Evolutionary conservation across 1,139 yeast species (phyloP).

Genomic region (Magnusiomyces suaveolens): DNA sequence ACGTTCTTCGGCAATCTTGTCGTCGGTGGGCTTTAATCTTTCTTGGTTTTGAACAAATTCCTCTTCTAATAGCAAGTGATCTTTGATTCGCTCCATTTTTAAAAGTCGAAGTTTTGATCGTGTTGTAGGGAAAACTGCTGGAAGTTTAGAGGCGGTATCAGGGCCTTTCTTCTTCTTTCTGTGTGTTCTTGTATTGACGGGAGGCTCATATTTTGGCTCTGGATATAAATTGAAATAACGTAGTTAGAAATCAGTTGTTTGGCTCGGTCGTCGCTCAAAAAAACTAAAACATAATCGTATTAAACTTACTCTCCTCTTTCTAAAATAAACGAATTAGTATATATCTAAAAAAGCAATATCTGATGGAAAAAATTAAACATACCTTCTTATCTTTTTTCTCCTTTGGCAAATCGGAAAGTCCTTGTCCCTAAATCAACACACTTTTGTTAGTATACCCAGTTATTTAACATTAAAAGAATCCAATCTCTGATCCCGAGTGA

Average conservation of each 20-base stretch:
- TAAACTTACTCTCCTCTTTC: constrained; percentile 30
- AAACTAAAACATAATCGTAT: too few relatives aligned
- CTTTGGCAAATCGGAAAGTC: constrained; percentile 67
- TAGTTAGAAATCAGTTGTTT: background rate
- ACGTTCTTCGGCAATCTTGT: constrained; percentile 91
- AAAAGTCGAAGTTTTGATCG: constrained; percentile 85
- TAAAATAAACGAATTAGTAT: constrained; percentile 17
- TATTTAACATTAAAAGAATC: too few relatives aligned
- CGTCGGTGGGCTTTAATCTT: constrained; percentile 90
- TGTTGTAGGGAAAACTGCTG: constrained; percentile 82
- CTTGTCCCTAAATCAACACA: constrained; percentile 50
- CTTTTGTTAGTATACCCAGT: too few relatives aligned
- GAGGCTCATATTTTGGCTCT: constrained; percentile 97
- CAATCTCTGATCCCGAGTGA: too few relatives aligned
- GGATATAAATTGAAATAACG: constrained; percentile 1
- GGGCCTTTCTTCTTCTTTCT: constrained; percentile 84
- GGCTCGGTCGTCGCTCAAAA: too few relatives aligned
- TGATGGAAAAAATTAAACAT: constrained; percentile 15
- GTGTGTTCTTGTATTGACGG: constrained; percentile 89
- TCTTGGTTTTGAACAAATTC: constrained; percentile 95
- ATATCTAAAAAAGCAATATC: background rate
- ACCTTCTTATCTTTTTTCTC: constrained; percentile 64
- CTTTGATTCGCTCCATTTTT: constrained; percentile 93
- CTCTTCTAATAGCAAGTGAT: constrained; percentile 87
- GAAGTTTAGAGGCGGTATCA: constrained; percentile 77